phyloP scores from a whole-genome alignment of 805 yeast species.

The Pichia cabralensis region DNA sequence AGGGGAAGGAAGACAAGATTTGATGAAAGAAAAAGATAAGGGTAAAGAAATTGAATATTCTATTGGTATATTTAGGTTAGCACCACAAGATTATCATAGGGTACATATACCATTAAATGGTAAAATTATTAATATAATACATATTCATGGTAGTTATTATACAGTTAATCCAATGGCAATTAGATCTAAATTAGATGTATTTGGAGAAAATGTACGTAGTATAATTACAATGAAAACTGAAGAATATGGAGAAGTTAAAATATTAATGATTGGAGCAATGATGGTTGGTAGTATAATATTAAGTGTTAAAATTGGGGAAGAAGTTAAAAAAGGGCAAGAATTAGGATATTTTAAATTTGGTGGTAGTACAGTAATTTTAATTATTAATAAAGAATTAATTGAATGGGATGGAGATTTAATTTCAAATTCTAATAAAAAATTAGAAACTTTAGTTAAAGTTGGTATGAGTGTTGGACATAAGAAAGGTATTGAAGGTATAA shows the following conservation, averaged over 20 bases:
- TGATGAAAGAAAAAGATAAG: too few relatives aligned
- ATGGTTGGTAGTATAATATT: slow-evolving; percentile 91
- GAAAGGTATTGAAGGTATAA: slow-evolving; percentile 37
- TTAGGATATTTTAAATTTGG: slow-evolving; percentile 94
- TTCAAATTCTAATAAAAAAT: slow-evolving; percentile 52
- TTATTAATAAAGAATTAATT: slow-evolving; percentile 44
- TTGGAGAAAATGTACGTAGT: slow-evolving; percentile 81
- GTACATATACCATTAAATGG: slow-evolving; percentile 88
- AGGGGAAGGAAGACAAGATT: too few relatives aligned
- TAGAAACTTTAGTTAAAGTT: slow-evolving; percentile 79
- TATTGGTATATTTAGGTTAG: slow-evolving; percentile 74
- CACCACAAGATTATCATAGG: slow-evolving; percentile 96
- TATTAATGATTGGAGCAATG: slow-evolving; percentile 93
- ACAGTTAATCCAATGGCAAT: slow-evolving; percentile 98
- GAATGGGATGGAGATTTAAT: slow-evolving; percentile 65
- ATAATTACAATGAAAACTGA: slow-evolving; percentile 67
- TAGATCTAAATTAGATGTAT: slow-evolving; percentile 78
- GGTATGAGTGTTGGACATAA: slow-evolving; percentile 90
- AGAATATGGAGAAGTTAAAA: slow-evolving; percentile 67
- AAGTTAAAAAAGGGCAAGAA: slow-evolving; percentile 63
- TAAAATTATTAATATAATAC: slow-evolving; percentile 48
- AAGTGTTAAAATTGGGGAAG: slow-evolving; percentile 52
- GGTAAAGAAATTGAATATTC: slow-evolving; percentile 35
- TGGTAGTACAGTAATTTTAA: slow-evolving; percentile 73
- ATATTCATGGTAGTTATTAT: slow-evolving; percentile 82